Evolutionary conservation across 2,329 filamentous ascomycete species (phyloP).

Genomic region (Pseudogymnoascus sp.): DNA sequence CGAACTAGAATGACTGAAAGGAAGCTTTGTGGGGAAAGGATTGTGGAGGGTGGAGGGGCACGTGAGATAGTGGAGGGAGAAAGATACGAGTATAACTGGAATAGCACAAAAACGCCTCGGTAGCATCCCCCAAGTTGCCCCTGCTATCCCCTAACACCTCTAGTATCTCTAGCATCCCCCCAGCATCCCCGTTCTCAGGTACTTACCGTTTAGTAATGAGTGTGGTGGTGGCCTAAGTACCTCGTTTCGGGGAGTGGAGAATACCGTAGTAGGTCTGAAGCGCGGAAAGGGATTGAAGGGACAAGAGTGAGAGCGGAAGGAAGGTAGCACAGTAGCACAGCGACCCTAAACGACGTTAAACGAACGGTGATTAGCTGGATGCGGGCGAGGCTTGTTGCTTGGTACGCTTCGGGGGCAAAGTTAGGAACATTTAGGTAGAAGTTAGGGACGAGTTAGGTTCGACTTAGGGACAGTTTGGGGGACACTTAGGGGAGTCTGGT

Average conservation of each 20-base stretch:
- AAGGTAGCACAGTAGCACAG: not conserved
- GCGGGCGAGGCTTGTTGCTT: constrained; percentile 3
- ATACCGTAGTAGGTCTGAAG: not conserved
- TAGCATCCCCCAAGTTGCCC: not conserved
- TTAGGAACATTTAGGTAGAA: not conserved
- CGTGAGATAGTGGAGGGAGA: not conserved
- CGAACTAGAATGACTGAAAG: not conserved
- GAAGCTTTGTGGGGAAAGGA: not conserved
- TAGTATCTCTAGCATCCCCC: too few relatives aligned
- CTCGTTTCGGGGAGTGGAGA: not conserved
- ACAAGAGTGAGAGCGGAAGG: not conserved
- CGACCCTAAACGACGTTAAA: not conserved
- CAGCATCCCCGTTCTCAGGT: too few relatives aligned
- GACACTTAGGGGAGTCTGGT: not conserved
- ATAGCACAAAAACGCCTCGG: not conserved
- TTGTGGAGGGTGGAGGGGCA: not conserved
- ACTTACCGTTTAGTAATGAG: too few relatives aligned
- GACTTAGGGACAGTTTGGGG: not conserved
- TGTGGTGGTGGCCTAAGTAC: not conserved
- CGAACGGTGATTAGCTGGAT: not conserved
- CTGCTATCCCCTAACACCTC: not conserved
- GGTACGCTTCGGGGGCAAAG: not conserved
- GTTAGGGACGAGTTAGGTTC: too few relatives aligned
- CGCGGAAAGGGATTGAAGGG: not conserved
- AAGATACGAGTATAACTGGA: too few relatives aligned